phyloP scores from a whole-genome alignment of 768 basidiomycete species.

The Dendrothele bispora region DNA sequence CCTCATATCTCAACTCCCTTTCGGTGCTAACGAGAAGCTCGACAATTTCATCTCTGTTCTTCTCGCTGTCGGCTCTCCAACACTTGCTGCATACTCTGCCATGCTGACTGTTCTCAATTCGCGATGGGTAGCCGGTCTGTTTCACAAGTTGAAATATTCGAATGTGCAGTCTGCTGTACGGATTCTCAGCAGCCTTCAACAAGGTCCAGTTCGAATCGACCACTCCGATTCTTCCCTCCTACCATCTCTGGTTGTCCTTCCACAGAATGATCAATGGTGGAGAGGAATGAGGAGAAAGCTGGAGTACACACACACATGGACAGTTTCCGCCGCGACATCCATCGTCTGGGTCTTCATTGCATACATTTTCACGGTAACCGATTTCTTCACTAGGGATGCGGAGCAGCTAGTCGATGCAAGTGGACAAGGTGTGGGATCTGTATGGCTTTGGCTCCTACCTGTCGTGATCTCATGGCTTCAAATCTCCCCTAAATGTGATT shows the following conservation, averaged over 20 bases:
- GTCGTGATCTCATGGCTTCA: conserved; percentile 41
- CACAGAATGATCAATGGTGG: conserved; percentile 46
- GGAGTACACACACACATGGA: conserved; percentile 38
- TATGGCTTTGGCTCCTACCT: conserved; percentile 45
- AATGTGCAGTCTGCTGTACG: conserved; percentile 29
- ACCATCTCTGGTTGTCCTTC: conserved; percentile 41
- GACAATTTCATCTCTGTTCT: conserved; percentile 43
- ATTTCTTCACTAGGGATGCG: conserved; percentile 27
- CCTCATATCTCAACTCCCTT: conserved; percentile 49
- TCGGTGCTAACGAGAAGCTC: conserved; percentile 36
- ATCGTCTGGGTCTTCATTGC: conserved; percentile 46
- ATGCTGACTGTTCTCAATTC: conserved; percentile 41
- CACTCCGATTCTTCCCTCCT: conserved; percentile 26
- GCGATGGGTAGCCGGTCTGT: conserved; percentile 37
- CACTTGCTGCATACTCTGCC: conserved; percentile 45
- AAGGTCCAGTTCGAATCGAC: conserved; percentile 35
- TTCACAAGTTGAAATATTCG: conserved; percentile 27
- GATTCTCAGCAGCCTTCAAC: conserved; percentile 40
- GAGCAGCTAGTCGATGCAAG: conserved; percentile 16
- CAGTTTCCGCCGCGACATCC: conserved; percentile 35
- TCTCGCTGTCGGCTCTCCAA: conserved; percentile 44
- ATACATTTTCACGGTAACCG: conserved; percentile 38
- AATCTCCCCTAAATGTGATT: conserved; percentile 39
- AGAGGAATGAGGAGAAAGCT: conserved; percentile 27
- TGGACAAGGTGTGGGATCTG: conserved; percentile 37